Percentiles rank a stretch among this genome's conserved stretches.
Evolutionary conservation across 306 rosid genomes (phyloP).

Genomic region (Canavalia gladiata): DNA sequence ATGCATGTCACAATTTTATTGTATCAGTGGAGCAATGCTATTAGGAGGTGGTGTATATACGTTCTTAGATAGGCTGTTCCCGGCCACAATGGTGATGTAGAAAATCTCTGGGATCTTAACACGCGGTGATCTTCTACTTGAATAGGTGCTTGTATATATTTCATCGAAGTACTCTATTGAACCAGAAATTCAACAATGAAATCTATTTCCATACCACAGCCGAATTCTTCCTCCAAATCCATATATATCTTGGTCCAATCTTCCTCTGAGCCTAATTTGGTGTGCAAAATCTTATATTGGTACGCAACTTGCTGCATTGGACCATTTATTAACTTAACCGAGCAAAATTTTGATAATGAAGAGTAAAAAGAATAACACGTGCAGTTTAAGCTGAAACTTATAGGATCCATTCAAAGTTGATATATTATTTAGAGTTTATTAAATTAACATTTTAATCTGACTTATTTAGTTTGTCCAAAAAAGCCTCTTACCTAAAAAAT

Average conservation of each 20-base stretch:
- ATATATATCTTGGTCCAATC: not conserved
- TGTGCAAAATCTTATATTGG: not conserved
- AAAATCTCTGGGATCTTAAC: slow-evolving; percentile 23
- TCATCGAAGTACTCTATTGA: slow-evolving; percentile 14
- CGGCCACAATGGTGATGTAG: slow-evolving; percentile 84
- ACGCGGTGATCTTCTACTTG: slow-evolving; percentile 12
- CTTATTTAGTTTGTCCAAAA: no score
- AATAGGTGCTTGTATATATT: slow-evolving; percentile 28
- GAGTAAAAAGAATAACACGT: not conserved
- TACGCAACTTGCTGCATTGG: not conserved
- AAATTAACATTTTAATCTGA: no score
- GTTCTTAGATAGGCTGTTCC: slow-evolving; percentile 90
- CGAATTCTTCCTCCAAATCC: not conserved
- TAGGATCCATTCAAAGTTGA: not conserved
- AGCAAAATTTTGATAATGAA: not conserved
- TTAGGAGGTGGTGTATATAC: slow-evolving; percentile 90
- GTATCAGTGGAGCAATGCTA: slow-evolving; percentile 78
- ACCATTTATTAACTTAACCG: not conserved
- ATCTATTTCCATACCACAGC: slow-evolving; percentile 17
- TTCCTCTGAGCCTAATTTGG: not conserved
- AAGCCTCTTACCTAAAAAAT: no score
- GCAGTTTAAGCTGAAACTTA: not conserved
- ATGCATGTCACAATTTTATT: slow-evolving; percentile 44
- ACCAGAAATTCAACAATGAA: slow-evolving; percentile 11
- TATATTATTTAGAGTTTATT: not conserved